Evolutionary conservation across 202 grass and related monocot genomes (phyloP), one percentile per base, ranked within the genome.

Genomic region (Saccharum hybrid): DNA sequence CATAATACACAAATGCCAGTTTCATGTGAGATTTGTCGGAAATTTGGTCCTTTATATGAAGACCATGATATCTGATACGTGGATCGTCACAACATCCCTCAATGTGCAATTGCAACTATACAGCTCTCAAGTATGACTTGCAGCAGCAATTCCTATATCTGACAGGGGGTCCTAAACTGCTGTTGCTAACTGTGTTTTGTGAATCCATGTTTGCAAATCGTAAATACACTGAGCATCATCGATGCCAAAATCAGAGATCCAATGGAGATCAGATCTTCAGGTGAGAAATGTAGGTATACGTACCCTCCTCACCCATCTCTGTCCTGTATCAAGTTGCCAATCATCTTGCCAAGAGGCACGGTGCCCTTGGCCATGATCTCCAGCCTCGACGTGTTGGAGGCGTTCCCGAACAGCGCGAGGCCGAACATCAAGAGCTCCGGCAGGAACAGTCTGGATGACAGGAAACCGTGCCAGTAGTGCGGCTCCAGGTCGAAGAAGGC

Each of bases 331-430:
- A 98, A 93, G 90, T 98, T 98, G 83, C 89, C 94, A 30, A 95
- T 91, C 96, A 98, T 98, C 80, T 86, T 93, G 66, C 78, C 90
- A 48, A 98, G 88, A 21, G 96, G 96, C 74, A 88, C 59, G 21
- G 96, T 98, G 62, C 96, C 96, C 84, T 98, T 98, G 70, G 85
- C 83, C 96, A 98, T 98, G 85, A 98, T 98, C 88, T 98, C 96
- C 49, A 98, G 87, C 66, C 93, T 93, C 0, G 96, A 95, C 11
- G 82, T 23, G 90, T 89, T 98, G 15, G 96, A 98, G 19, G 96
- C 96, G 68, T 93, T 75, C 4, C 72, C 79, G 73, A 98, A 98
- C 9, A 98, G 83, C 10, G 92, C 71, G 30, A 98, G 89, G 51
- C 96, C 96, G 22, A 98, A 98, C 81, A 92, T 72, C 54, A 89